These are phyloP conservation scores for Metarhizium rileyi DNA, from an alignment of 2,329 filamentous ascomycete genomes.

Conservation along the genomic window DNA sequence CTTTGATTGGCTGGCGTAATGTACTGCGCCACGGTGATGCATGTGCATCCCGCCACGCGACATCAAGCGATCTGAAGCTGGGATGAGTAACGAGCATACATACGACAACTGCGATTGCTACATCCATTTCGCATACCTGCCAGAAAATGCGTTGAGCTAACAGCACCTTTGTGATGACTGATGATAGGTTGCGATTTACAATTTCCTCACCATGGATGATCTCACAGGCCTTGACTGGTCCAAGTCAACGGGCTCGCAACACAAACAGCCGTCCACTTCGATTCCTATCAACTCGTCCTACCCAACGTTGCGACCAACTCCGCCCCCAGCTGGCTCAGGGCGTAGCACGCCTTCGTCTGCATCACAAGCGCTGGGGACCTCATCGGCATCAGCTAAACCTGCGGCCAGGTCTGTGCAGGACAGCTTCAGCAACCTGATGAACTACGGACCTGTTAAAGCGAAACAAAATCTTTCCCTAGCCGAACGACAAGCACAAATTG, in stretches of 20 bases:
- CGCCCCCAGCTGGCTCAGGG: slow-evolving; percentile 45
- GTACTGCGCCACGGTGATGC: not conserved
- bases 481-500: slow-evolving; percentile 63
- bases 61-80: not conserved
- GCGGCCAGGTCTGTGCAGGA: slow-evolving; percentile 48
- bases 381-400: slow-evolving; percentile 28
- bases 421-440: slow-evolving; percentile 70
- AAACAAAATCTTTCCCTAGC: slow-evolving; percentile 66
- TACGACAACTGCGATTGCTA: not conserved
- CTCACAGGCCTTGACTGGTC: slow-evolving; percentile 52
- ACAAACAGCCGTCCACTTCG: slow-evolving; percentile 21
- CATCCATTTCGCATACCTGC: not conserved
- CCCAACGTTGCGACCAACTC: slow-evolving; percentile 43
- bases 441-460: slow-evolving; percentile 43
- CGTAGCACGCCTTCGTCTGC: slow-evolving; percentile 45
- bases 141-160: slow-evolving; percentile 4
- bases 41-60: not conserved
- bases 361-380: slow-evolving; percentile 33
- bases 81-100: not conserved
- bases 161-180: slow-evolving; percentile 6
- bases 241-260: slow-evolving; percentile 25
- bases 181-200: not conserved
- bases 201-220: slow-evolving; percentile 44
- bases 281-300: slow-evolving; percentile 34
- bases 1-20: not conserved